Conservation (phyloP, 2,329 filamentous ascomycete species). For the Samsoniella hepiali region DNA sequence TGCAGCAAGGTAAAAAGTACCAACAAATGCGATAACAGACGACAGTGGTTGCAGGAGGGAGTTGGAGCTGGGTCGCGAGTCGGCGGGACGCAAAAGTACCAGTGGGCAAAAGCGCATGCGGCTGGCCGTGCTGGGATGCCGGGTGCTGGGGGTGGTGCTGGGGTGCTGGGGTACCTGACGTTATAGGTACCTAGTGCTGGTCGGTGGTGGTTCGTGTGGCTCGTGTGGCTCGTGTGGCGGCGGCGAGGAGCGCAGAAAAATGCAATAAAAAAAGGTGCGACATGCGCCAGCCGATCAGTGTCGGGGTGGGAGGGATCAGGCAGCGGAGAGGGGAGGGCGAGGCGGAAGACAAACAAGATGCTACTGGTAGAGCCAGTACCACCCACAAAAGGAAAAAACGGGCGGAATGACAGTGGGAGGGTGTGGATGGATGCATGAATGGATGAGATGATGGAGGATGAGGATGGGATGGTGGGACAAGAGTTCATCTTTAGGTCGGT, state of each 20-base stretch:
- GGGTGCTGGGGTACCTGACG: slow-evolving; percentile 1
- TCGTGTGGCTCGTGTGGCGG: slow-evolving; percentile 4
- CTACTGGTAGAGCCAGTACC: background rate
- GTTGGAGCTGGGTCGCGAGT: slow-evolving; percentile 16
- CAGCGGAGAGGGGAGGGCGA: background rate
- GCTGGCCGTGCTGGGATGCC: background rate
- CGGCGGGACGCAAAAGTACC: slow-evolving; percentile 17
- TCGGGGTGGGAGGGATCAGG: background rate
- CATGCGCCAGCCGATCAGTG: slow-evolving; percentile 14
- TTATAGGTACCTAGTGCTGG: background rate
- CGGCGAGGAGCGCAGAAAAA: slow-evolving; percentile 3
- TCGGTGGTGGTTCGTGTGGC: slow-evolving; percentile 8
- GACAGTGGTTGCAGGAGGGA: slow-evolving; percentile 12
- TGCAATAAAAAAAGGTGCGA: slow-evolving; percentile 5
- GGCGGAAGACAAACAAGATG: background rate
- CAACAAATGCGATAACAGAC: background rate
- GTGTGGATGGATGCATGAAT: background rate
- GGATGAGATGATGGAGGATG: background rate
- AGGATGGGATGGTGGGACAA: background rate
- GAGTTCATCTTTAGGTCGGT: background rate
- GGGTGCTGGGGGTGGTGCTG: background rate
- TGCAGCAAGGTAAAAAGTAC: background rate
- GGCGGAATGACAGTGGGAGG: background rate
- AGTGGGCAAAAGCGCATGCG: background rate
- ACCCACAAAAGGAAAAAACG: background rate